A percentile compares a stretch with the other conserved stretches of the same genome.
Conservation (phyloP, 192 early-diverging fungal species). For the Diversispora eburnea region DNA sequence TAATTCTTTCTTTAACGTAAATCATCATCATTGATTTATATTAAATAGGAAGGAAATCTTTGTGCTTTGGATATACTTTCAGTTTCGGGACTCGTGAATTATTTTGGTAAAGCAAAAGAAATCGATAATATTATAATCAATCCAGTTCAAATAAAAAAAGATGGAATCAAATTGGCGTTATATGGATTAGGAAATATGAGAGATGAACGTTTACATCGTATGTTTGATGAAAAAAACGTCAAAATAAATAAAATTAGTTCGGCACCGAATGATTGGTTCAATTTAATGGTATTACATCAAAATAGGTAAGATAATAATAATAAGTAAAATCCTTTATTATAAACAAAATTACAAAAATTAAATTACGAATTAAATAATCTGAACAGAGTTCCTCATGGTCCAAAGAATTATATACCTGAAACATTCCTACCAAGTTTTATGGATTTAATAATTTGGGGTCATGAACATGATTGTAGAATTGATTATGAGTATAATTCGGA, state of each 20-base stretch:
- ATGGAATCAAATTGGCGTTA: constrained; percentile 68
- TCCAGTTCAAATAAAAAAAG: constrained; percentile 82
- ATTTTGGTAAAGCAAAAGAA: constrained; percentile 76
- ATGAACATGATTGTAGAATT: constrained; percentile 93
- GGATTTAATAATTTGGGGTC: constrained; percentile 89
- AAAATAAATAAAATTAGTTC: constrained; percentile 63
- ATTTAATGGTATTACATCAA: constrained; percentile 89
- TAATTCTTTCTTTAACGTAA: not conserved
- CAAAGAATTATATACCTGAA: constrained; percentile 85
- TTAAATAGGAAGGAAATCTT: constrained; percentile 62
- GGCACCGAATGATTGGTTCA: constrained; percentile 76
- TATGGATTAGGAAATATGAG: constrained; percentile 92
- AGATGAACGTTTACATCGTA: constrained; percentile 83
- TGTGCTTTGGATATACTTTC: constrained; percentile 81
- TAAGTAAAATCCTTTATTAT: not conserved
- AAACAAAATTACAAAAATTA: not conserved
- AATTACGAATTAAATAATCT: not conserved
- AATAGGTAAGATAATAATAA: constrained; percentile 56
- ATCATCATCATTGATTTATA: too few relatives aligned
- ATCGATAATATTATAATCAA: constrained; percentile 75
- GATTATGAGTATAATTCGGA: constrained; percentile 66
- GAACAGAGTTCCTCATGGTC: constrained; percentile 65
- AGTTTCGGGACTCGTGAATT: constrained; percentile 82
- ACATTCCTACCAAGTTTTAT: constrained; percentile 78
- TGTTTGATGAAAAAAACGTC: constrained; percentile 68